A percentile compares a stretch with the other conserved stretches of the same genome.
These are phyloP conservation scores for Ceratobasidium sp. DNA, from an alignment of 1,284 basidiomycete species.

Conservation along the genomic window DNA sequence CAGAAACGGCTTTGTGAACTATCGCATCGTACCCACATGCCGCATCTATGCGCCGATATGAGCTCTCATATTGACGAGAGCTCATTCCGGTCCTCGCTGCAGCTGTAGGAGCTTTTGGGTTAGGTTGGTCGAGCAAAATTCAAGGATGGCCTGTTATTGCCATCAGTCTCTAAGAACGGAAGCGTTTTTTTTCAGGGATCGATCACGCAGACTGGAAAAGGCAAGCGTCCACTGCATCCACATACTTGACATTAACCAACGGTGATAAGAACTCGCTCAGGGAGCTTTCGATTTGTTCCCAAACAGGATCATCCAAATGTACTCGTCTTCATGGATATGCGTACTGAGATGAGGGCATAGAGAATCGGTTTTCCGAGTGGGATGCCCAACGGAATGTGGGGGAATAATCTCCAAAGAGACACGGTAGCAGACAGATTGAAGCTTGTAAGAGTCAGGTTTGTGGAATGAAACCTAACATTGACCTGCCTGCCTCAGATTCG, in stretches of 20 bases:
- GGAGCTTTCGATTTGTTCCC: slow-evolving; percentile 10
- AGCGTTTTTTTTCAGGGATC: neutral
- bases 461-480: neutral
- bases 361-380: no score
- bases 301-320: slow-evolving; percentile 17
- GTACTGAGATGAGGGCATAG: slow-evolving; percentile 15
- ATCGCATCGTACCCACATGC: slow-evolving; percentile 7
- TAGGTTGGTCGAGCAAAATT: slow-evolving; percentile 4
- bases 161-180: slow-evolving; percentile 5
- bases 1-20: neutral
- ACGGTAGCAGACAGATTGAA: neutral
- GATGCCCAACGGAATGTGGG: neutral
- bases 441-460: neutral
- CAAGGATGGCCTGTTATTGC: slow-evolving; percentile 8
- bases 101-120: slow-evolving; percentile 8
- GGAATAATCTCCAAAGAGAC: neutral
- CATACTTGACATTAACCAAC: neutral
- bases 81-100: neutral
- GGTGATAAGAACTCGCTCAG: neutral
- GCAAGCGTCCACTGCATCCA: neutral
- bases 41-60: neutral
- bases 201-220: slow-evolving; percentile 4
- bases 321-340: slow-evolving; percentile 8
- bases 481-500: neutral
- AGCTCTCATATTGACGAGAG: neutral